phyloP scores from a whole-genome alignment of 208 protist species.

The Crithidia expoeki region DNA sequence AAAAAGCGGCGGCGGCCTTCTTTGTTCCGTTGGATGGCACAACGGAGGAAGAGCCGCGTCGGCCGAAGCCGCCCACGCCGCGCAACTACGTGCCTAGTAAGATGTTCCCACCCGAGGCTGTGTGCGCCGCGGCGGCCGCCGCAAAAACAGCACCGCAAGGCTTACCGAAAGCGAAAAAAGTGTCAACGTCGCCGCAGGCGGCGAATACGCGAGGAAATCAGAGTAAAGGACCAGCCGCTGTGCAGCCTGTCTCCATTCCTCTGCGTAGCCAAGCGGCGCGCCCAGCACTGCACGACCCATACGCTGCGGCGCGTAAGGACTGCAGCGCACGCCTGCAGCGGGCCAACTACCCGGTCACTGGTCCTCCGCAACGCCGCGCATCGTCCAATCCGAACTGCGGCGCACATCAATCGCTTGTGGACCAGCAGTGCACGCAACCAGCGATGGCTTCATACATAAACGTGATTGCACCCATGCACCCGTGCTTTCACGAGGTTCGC shows the following conservation, averaged over 20 bases:
- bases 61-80: slow-evolving; percentile 79
- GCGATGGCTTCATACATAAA: slow-evolving; percentile 13
- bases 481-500: slow-evolving; percentile 8
- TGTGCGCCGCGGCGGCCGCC: slow-evolving; percentile 4
- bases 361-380: slow-evolving; percentile 1
- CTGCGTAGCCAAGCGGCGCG: background rate
- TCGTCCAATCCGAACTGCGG: slow-evolving; percentile 8
- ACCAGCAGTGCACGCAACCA: slow-evolving; percentile 2
- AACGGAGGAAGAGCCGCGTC: slow-evolving; percentile 45
- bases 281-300: slow-evolving; percentile 12
- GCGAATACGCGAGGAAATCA: background rate
- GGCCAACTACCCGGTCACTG: background rate
- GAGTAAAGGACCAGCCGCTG: background rate
- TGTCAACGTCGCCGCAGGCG: background rate
- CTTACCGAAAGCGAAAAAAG: too few relatives aligned
- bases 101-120: background rate
- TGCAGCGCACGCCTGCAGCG: background rate
- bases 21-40: slow-evolving; percentile 63
- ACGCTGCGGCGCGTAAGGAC: slow-evolving; percentile 7
- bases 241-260: background rate
- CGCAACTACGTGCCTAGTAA: slow-evolving; percentile 65
- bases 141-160: background rate
- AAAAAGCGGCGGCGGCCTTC: slow-evolving; percentile 52
- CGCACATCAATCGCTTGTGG: background rate
- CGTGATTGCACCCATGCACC: slow-evolving; percentile 9